Evolutionary conservation across 805 yeast genomes (phyloP), one percentile per base, ranked within the genome.

Genomic region (Candida nemodendra): DNA sequence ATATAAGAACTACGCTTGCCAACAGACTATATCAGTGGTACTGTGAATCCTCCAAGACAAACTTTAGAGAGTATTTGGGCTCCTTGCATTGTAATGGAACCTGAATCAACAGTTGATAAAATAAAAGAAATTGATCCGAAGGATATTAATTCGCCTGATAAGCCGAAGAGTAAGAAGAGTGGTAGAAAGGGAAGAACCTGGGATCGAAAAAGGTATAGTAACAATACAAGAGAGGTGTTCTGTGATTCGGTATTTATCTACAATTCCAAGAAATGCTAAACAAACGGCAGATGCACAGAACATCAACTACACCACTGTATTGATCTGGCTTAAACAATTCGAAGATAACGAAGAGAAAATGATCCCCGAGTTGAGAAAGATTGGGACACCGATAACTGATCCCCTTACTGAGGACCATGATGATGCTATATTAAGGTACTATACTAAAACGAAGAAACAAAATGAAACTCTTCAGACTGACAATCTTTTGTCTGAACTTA

Each of bases 361-460:
- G 32, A 29, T 29, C 16, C 32, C 32, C 12, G 11, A 13, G 9
- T 13, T 29, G 19, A 29, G 16, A 29, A 11, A 7, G 9, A 11
- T 29, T 17, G 32, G 32, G 18, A n/a, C n/a, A n/a, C n/a, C n/a
- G n/a, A n/a, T n/a, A n/a, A n/a, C n/a, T n/a, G n/a, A n/a, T n/a
- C n/a, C n/a, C n/a, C n/a, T n/a, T n/a, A n/a, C n/a, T n/a, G 30
- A 27, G 14, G 30, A 27, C n/a, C 30, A 27, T 27, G 30, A 27
- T 8, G 30, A 27, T n/a, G 30, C 30, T n/a, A 27, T 27, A n/a
- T n/a, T 27, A 16, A 13, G 30, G 14, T 27, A n/a, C 9, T 27
- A 27, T 27, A 16, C n/a, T 13, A 27, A 27, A 27, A n/a, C 30
- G 14, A 27, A 27, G 14, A 27, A 27, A 16, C 16, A 27, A 16